Evolutionary conservation across 495 filamentous ascomycete genomes (phyloP).

Genomic region (Penicillium desertorum): DNA sequence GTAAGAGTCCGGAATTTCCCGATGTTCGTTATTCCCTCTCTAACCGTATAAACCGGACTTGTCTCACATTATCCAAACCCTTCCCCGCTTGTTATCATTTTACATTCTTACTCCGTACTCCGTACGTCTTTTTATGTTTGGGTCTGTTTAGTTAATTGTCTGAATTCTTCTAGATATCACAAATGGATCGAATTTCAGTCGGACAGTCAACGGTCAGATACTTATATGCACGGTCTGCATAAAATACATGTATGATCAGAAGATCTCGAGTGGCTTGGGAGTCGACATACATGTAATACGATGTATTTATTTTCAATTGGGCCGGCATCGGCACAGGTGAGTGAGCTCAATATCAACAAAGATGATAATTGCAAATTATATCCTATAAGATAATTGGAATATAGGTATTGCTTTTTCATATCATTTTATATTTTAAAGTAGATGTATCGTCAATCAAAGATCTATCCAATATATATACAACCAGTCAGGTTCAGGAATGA

Average conservation of each 20-base stretch:
- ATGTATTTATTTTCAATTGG: background rate
- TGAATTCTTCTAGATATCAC: slow-evolving; percentile 7
- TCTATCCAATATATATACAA: background rate
- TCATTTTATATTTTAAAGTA: background rate
- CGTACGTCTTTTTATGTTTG: background rate
- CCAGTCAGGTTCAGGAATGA: background rate
- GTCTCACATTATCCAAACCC: background rate
- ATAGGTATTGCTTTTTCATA: background rate
- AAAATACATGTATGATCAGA: background rate
- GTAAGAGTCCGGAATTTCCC: slow-evolving; percentile 29
- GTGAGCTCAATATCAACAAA: background rate
- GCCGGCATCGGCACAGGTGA: background rate
- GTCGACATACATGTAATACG: background rate
- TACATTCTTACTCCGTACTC: background rate
- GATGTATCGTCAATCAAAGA: background rate
- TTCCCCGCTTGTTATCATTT: background rate
- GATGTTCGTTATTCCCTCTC: slow-evolving; percentile 11
- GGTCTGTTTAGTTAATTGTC: background rate
- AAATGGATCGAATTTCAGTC: slow-evolving; percentile 10
- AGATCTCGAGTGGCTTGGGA: background rate
- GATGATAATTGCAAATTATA: background rate
- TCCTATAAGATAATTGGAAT: background rate
- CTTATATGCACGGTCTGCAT: background rate
- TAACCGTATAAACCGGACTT: background rate
- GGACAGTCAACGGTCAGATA: background rate